These are phyloP conservation scores for Didymella segeticola DNA, from an alignment of 2,329 filamentous ascomycete species.

Conservation along the genomic window DNA sequence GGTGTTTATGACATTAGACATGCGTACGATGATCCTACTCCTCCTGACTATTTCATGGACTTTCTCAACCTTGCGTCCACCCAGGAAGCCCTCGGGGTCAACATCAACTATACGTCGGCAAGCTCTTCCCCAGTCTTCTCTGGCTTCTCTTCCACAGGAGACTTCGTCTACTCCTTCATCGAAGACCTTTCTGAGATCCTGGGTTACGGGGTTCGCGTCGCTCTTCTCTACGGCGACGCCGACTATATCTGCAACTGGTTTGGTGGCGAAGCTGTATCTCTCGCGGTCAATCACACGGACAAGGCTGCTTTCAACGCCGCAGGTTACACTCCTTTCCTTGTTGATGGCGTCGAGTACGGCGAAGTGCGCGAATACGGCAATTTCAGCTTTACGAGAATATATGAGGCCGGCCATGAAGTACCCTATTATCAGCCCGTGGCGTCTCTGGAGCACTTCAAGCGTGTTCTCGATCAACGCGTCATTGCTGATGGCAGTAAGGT, in stretches of 20 bases:
- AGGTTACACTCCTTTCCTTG: conserved; percentile 72
- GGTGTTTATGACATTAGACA: conserved; percentile 64
- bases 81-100: conserved; percentile 57
- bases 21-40: conserved; percentile 59
- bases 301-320: conserved; percentile 64
- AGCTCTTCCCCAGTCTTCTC: conserved; percentile 47
- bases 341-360: conserved; percentile 50
- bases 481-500: conserved; percentile 40
- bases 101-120: conserved; percentile 62
- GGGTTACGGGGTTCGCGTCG: conserved; percentile 62
- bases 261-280: conserved; percentile 75
- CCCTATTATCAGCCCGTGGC: conserved; percentile 52
- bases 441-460: conserved; percentile 39
- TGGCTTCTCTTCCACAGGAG: conserved; percentile 56
- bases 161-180: conserved; percentile 55
- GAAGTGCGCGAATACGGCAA: conserved; percentile 51
- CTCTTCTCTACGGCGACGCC: conserved; percentile 64
- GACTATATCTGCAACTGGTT: conserved; percentile 69
- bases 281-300: conserved; percentile 60
- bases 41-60: conserved; percentile 57
- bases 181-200: conserved; percentile 60
- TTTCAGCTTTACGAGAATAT: conserved; percentile 50
- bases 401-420: conserved; percentile 53
- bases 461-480: conserved; percentile 34
- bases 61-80: conserved; percentile 62